A percentile compares a stretch with the other conserved stretches of the same genome.
phyloP scores from a whole-genome alignment of 768 basidiomycete genomes.

The Mycena indigotica region DNA sequence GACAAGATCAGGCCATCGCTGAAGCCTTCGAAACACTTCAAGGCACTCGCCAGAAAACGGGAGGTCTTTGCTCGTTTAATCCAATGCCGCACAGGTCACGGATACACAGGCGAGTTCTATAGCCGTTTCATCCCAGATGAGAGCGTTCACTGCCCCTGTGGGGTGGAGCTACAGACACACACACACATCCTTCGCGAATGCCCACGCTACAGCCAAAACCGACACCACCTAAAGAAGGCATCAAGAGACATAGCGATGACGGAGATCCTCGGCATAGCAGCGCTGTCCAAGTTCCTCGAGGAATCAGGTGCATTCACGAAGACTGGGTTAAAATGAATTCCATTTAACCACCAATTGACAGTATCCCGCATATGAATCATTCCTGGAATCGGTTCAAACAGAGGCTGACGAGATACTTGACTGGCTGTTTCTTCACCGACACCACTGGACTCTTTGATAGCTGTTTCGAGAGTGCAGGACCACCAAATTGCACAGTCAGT shows the following conservation, averaged over 20 bases:
- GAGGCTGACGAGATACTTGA: constrained; percentile 71
- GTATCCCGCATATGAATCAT: too few relatives aligned
- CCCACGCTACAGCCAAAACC: too few relatives aligned
- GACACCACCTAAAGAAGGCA: too few relatives aligned
- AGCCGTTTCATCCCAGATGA: too few relatives aligned
- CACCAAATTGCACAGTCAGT: constrained; percentile 35
- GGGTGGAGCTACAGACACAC: constrained; percentile 24
- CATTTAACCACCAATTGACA: too few relatives aligned
- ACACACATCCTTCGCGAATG: constrained; percentile 29
- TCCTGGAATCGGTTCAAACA: too few relatives aligned
- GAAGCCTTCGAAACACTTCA: constrained; percentile 12
- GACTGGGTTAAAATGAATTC: too few relatives aligned
- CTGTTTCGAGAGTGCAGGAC: constrained; percentile 38
- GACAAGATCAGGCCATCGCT: constrained; percentile 22
- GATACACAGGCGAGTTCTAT: too few relatives aligned
- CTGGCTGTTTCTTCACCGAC: constrained; percentile 81
- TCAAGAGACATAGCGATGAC: constrained; percentile 14
- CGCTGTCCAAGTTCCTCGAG: constrained; percentile 26
- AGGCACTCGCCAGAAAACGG: constrained; percentile 2
- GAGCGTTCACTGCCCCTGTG: too few relatives aligned
- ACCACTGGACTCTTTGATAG: constrained; percentile 59
- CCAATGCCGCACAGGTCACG: too few relatives aligned
- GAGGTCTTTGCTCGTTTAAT: too few relatives aligned
- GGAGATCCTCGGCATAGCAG: constrained; percentile 27
- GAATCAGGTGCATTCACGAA: too few relatives aligned